Percentiles rank a stretch among this genome's conserved stretches.
Conservation (phyloP, 305 asterid species). For the Fraxinus latifolia region DNA sequence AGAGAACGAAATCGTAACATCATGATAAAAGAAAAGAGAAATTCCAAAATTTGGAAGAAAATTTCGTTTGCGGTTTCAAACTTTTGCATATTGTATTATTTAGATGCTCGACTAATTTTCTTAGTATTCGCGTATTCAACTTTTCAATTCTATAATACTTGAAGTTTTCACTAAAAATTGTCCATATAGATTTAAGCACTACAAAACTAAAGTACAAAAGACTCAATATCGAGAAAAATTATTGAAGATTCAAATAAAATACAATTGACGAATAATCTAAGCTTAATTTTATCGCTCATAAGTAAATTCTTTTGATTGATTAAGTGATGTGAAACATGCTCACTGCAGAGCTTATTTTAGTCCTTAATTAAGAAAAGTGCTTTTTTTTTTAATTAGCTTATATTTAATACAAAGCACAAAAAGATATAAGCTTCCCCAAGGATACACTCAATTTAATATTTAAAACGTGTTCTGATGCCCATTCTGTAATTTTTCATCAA, state of each 20-base stretch:
- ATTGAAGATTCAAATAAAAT: neutral
- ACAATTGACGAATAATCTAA: neutral
- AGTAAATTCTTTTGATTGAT: neutral
- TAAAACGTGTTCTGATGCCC: neutral
- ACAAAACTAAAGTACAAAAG: neutral
- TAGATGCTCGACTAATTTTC: neutral
- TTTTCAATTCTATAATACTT: neutral
- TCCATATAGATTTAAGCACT: neutral
- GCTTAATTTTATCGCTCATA: neutral
- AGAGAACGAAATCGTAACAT: neutral
- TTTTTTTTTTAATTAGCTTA: neutral
- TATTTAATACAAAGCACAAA: neutral
- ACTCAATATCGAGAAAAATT: neutral
- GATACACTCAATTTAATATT: neutral
- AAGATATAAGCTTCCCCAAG: neutral
- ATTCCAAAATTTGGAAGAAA: neutral
- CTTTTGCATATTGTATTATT: neutral
- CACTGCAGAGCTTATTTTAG: neutral
- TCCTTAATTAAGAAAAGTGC: neutral
- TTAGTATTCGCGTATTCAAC: neutral
- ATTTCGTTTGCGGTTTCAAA: neutral
- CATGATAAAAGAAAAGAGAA: neutral
- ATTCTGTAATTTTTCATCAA: slow-evolving; percentile 25
- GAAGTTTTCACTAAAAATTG: neutral
- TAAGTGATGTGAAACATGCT: neutral